Evolutionary conservation across 2,329 filamentous ascomycete species (phyloP).

Genomic region (Ophiostoma novo-ulmi): DNA sequence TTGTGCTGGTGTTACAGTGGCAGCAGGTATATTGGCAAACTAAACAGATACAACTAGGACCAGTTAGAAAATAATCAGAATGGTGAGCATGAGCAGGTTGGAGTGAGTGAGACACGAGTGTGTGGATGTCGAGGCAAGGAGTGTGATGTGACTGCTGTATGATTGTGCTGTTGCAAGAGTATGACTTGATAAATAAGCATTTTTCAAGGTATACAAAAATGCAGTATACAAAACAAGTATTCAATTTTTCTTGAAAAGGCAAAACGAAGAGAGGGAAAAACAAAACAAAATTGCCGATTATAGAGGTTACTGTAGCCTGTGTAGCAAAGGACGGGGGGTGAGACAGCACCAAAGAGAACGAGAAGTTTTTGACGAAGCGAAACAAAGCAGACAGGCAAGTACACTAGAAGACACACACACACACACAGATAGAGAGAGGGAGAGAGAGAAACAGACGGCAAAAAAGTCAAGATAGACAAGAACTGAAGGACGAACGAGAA

Average conservation of each 20-base stretch:
- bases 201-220: too few species aligned
- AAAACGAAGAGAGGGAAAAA: not conserved
- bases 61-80: not conserved
- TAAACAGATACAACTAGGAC: not conserved
- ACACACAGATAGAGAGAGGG: not conserved
- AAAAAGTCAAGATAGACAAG: not conserved
- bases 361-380: not conserved
- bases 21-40: conserved; percentile 9
- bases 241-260: not conserved
- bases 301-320: not conserved
- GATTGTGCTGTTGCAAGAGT: not conserved
- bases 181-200: not conserved
- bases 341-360: not conserved
- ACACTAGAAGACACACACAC: not conserved
- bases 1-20: conserved; percentile 15
- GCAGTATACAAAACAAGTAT: not conserved
- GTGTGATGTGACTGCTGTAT: not conserved
- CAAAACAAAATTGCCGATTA: not conserved
- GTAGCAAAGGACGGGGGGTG: not conserved
- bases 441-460: not conserved
- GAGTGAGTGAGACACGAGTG: not conserved
- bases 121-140: not conserved
- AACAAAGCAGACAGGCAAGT: not conserved
- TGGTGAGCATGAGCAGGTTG: not conserved
- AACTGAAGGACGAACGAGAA: not conserved